Evolutionary conservation across 148 eudicot genomes (phyloP), one percentile per base, ranked within the genome.

Genomic region (Dysphania ambrosioides): DNA sequence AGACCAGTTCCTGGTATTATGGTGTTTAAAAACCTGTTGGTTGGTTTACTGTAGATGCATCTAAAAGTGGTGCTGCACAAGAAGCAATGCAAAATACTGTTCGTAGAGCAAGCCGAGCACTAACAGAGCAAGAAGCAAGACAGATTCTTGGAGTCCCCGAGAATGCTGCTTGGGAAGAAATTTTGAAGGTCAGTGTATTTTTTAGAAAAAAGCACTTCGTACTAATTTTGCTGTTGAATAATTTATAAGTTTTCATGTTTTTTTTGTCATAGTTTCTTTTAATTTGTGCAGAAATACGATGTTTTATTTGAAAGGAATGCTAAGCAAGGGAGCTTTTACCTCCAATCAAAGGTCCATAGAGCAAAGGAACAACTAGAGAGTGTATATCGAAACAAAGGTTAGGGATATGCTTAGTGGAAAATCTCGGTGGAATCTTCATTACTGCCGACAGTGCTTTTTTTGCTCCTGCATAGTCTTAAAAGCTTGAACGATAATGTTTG

Each of bases 111-210:
- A 83, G 91, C 75, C 84, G 82, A 82, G 75, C 76, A 60, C 81
- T 92, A 80, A 87, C 97, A 8, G 95, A 92, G 77, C 85, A 84
- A 77, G 97, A 92, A 76, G 92, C 97, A n/a, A 84, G 92, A 79
- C 94, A 92, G 71, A 86, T 92, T 82, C 95, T 92, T 59, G 97
- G 97, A 15, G 87, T 90, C 53, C 72, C 91, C 9, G 88, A 84
- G 78, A 77, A 81, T 36, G 71, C 97, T 35, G 82, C 92, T 0
- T 92, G 97, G 97, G 95, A 88, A 67, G 92, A 90, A 74, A 84
- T 92, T 76, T 61, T 78, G 68, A 85, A 87, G 83, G 97, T 77
- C 8, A 57, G 88, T 75, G 10, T 65, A 4, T 24, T 16, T 47
- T 60, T n/a, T 51, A 18, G 2, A 6, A 1, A 27, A 70, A 21